Evolutionary conservation across 2,329 filamentous ascomycete genomes (phyloP), one percentile per base, ranked within the genome.

Genomic region (Aspergillus texensis): DNA sequence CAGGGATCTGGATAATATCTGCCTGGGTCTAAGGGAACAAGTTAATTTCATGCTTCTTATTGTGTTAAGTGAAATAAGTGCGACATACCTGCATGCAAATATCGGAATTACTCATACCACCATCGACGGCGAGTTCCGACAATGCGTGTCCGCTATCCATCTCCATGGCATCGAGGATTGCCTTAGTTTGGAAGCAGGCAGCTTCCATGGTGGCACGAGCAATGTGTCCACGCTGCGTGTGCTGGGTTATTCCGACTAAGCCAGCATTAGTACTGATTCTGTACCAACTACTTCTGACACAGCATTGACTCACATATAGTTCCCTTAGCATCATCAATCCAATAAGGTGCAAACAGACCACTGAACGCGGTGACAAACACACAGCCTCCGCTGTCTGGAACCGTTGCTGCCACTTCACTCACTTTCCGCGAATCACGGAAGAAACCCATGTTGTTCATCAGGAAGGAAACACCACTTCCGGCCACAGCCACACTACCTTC

Each of bases 261-360:
- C 48, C 28, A 57, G 19, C 24, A 32, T 69, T 63, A 67, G 60
- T 26, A 57, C 60, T 32, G 28, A 12, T n/a, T n/a, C 28, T 21
- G 30, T 32, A 52, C 26, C 26, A 32, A 21, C 30, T 34, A 19
- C 28, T 52, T 34, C 9, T 32, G 30, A 32, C 14, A 11, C 19
- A 21, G 28, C 19, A 32, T 21, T 19, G 32, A 81, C 85, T 80
- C 81, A 89, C 86, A 94, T 61, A 95, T 88, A 6, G 93, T 96
- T 63, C 93, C 93, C 76, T 93, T 91, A 24, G 93, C 93, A 79
- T 96, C 92, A 74, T 96, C 93, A 65, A 96, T 94, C 93, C 93
- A 97, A 78, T 97, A 96, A 0, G 93, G 93, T 1, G 93, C 93
- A 75, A 96, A 96, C 3, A 97, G 85, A 60, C 93, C 93, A 77